Percentiles rank a stretch among this genome's conserved stretches.
phyloP scores from a whole-genome alignment of 305 asterid genomes.

The Fraxinus albicans region DNA sequence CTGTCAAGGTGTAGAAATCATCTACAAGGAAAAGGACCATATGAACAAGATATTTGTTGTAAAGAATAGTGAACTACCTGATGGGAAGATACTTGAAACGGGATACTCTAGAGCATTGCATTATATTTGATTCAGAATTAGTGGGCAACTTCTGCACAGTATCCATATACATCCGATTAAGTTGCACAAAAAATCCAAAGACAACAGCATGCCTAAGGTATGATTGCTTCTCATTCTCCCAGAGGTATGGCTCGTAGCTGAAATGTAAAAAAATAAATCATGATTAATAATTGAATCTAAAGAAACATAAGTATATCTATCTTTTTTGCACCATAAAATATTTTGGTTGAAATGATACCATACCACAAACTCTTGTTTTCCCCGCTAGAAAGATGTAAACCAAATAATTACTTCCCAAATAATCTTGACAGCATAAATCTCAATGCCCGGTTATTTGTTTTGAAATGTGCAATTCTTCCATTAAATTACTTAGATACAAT shows the following conservation, averaged over 20 bases:
- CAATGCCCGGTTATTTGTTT: not conserved
- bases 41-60: not conserved
- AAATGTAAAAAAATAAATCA: slow-evolving; percentile 29
- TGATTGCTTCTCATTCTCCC: slow-evolving; percentile 94
- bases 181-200: slow-evolving; percentile 96
- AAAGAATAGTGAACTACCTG: slow-evolving; percentile 56
- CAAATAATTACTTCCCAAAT: not conserved
- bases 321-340: slow-evolving; percentile 1
- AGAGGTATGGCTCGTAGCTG: slow-evolving; percentile 95
- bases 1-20: slow-evolving; percentile 5
- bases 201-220: slow-evolving; percentile 91
- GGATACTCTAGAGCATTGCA: slow-evolving; percentile 94
- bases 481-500: not conserved
- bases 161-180: slow-evolving; percentile 73
- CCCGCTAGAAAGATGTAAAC: not conserved
- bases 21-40: not conserved
- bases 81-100: slow-evolving; percentile 97
- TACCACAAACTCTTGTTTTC: not conserved
- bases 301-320: not conserved
- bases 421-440: not conserved
- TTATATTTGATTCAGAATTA: slow-evolving; percentile 88
- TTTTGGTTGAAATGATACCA: slow-evolving; percentile 7
- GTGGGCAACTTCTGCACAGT: slow-evolving; percentile 72
- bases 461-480: not conserved
- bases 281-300: slow-evolving; percentile 13